These are phyloP conservation scores for Mikania micrantha DNA, from an alignment of 129 eudicot species.

Conservation along the genomic window DNA sequence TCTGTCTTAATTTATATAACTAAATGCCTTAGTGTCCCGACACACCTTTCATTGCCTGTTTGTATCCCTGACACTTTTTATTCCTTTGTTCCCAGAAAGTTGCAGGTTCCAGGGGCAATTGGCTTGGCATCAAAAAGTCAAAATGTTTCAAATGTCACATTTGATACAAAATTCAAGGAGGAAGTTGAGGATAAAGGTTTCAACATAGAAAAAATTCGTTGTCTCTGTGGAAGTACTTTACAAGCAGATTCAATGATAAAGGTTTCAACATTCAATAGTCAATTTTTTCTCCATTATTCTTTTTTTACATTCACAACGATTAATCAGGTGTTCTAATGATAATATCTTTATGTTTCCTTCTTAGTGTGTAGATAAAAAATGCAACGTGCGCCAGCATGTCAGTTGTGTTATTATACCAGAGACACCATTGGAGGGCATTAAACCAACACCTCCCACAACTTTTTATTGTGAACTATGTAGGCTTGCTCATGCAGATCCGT, in stretches of 20 bases:
- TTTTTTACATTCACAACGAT: neutral
- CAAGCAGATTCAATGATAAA: conserved; percentile 73
- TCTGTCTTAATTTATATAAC: neutral
- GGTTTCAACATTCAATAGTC: conserved; percentile 33
- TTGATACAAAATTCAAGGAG: conserved; percentile 43
- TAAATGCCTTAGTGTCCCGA: conserved; percentile 6
- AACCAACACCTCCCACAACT: conserved; percentile 55
- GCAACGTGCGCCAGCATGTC: conserved; percentile 83
- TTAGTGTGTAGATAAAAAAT: conserved; percentile 87
- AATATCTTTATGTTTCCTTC: neutral
- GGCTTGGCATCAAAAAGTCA: conserved; percentile 73
- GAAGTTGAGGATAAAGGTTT: conserved; percentile 57
- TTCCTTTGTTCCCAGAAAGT: conserved; percentile 48
- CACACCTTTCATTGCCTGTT: neutral
- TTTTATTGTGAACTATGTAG: conserved; percentile 90
- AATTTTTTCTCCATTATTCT: neutral
- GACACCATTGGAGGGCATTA: conserved; percentile 63
- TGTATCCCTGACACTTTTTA: neutral
- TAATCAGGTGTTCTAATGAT: neutral
- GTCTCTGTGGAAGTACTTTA: conserved; percentile 73
- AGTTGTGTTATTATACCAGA: conserved; percentile 80
- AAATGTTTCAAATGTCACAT: conserved; percentile 42
- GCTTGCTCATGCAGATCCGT: conserved; percentile 94
- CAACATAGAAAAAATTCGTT: conserved; percentile 65
- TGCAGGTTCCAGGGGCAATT: conserved; percentile 76